Percentiles rank a stretch among this genome's conserved stretches.
phyloP scores from a whole-genome alignment of 495 filamentous ascomycete genomes.

The Neurospora sp. region DNA sequence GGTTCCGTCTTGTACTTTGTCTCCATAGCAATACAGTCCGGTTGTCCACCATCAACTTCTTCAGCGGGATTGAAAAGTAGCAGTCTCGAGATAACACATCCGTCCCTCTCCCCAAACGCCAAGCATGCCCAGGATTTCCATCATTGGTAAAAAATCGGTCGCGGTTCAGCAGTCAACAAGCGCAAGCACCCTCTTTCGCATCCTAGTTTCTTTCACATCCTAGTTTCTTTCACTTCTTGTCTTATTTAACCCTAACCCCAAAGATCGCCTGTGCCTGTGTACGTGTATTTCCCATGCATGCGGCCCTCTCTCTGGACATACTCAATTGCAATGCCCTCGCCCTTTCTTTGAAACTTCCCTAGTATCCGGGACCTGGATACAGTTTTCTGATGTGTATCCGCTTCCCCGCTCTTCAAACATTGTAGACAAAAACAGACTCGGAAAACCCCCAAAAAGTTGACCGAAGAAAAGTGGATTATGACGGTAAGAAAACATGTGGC shows the following conservation, averaged over 20 bases:
- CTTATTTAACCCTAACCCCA: not conserved
- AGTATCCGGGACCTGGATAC: not conserved
- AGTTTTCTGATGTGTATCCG: not conserved
- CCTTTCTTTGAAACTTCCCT: not conserved
- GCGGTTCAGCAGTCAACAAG: not conserved
- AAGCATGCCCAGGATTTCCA: not conserved
- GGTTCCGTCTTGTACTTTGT: not conserved
- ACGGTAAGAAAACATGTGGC: slow-evolving; percentile 7
- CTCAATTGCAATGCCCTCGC: not conserved
- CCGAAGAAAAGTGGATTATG: not conserved
- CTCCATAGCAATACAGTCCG: not conserved
- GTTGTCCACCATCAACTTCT: not conserved
- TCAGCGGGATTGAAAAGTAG: not conserved
- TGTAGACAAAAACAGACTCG: slow-evolving; percentile 4
- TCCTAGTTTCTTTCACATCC: not conserved
- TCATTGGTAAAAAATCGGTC: not conserved
- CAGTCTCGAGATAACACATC: not conserved
- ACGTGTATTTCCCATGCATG: not conserved
- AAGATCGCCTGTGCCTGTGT: not conserved
- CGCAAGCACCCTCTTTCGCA: not conserved
- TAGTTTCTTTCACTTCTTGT: not conserved
- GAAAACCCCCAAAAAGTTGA: not conserved
- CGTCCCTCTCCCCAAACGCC: not conserved
- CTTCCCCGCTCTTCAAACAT: not conserved
- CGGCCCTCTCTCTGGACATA: not conserved